Evolutionary conservation across 148 eudicot species (phyloP), one percentile per base, ranked within the genome.

Genomic region (Bassia scoparia): DNA sequence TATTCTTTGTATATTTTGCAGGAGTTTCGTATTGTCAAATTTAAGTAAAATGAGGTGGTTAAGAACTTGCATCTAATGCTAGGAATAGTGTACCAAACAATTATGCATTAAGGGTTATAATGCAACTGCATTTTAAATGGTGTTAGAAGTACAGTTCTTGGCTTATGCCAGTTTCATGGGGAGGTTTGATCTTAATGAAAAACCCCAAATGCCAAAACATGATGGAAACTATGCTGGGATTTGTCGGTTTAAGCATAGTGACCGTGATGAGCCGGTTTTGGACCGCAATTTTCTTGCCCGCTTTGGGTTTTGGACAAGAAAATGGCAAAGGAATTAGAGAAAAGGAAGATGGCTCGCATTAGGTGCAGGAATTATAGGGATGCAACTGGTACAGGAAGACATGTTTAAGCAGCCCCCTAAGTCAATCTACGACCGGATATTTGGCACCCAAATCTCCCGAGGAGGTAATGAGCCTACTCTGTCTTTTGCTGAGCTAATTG

Each of bases 241-340:
- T 69, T 50, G 80, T 29, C 60, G 75, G 63, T 86, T 78, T 75
- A 79, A 76, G 63, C 88, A 83, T 58, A 74, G 70, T 35, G 37
- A 34, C 50, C 68, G 63, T 31, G 67, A 77, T 72, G 86, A 81
- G 27, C 82, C 88, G 9, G 76, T 67, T 23, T 73, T 92, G 80
- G 77, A 72, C 76, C 85, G 99, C 61, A 92, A 96, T 73, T 92
- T 90, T 79, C 74, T 96, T 64, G 87, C 83, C 16, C 79, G 77
- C 92, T 92, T 41, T 90, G 96, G 89, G 80, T 74, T 26, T 78
- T 76, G 44, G 97, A 96, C 62, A 80, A 59, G 78, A 83, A 87
- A 82, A 71, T 70, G 74, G 48, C 77, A 31, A 84, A 82, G 80
- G 61, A 53, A 81, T 75, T 81, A 48, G 75, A 80, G 78, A 78